Conservation (phyloP, 1,139 yeast species). For the Chernovozyma sophiae-reginae region DNA sequence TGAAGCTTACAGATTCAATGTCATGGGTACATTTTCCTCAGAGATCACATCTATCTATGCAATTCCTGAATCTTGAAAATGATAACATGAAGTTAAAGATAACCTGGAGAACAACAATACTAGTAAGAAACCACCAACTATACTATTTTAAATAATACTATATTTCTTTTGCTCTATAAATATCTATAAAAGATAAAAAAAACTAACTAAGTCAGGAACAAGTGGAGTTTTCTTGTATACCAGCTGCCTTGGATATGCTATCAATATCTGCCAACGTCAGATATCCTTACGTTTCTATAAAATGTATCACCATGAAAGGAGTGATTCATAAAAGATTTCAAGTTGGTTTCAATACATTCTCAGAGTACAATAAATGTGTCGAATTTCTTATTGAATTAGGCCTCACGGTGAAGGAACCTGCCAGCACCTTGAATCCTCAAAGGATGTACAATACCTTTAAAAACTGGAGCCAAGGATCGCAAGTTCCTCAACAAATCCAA, state of each 20-base stretch:
- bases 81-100: constrained; percentile 2
- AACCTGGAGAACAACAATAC: constrained; percentile 5
- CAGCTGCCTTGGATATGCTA: background rate
- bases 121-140: constrained; percentile 3
- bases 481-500: background rate
- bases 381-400: constrained; percentile 5
- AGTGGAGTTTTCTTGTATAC: constrained; percentile 2
- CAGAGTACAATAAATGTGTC: constrained; percentile 12
- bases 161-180: too few species aligned
- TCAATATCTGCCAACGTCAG: constrained; percentile 2
- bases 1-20: constrained; percentile 1
- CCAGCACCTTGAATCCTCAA: background rate
- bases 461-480: background rate
- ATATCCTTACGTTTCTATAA: constrained; percentile 6
- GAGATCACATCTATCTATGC: constrained; percentile 4
- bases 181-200: background rate
- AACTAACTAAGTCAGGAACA: constrained; percentile 4
- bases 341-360: constrained; percentile 12
- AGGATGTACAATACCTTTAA: background rate
- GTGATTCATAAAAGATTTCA: constrained; percentile 14
- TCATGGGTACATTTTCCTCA: constrained; percentile 6
- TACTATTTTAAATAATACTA: too few species aligned
- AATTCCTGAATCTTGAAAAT: background rate
- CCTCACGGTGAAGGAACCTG: background rate
- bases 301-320: background rate